Base-by-base conservation (phyloP, 2,329 filamentous ascomycete genomes). In the Curvularia verruculosa region DNA sequence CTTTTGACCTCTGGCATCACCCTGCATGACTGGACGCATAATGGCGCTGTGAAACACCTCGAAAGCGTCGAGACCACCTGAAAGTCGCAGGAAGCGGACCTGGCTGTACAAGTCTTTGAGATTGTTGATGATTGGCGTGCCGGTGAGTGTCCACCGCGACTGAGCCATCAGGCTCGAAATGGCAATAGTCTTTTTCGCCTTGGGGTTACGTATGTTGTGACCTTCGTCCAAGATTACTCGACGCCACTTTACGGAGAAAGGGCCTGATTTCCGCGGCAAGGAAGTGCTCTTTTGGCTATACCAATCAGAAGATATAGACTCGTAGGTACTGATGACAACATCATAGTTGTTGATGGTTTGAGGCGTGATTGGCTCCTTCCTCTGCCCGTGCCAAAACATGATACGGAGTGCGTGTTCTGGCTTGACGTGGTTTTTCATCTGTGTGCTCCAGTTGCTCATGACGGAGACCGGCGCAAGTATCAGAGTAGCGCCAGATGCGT, bases 371-470 rank as follows among this genome's bases (percentile, higher is more conserved):
- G 65, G 59, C 54, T 83, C 78, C 59, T 85, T 81, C 64, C 82
- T 78, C 63, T 78, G 72, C 0, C 89, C 89, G 69, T 96, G 91
- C 70, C 94, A 95, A 29, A 88, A 86, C 66, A 92, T 81, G 4
- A 95, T 82, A 9, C 82, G 86, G 6, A 91, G 85, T 1, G 81
- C 77, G 53, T 85, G 78, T n/a, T 89, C 83, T 5, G 81, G 74
- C 36, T 86, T 83, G 44, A 94, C 84, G 68, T 96, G 92, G 36
- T 84, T 82, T 60, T 85, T 80, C 52, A 94, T 90, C 74, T 96
- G 92, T 52, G 89, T 86, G 65, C 85, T 86, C 92, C 92, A 96
- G 66, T 96, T 96, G 69, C 89, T 92, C 89, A 96, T 93, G 19
- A 96, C 91, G 49, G 88, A 89, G 5, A 96, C 84, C 0, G 92